Evolutionary conservation across 305 asterid species (phyloP), one percentile per base, ranked within the genome.

Genomic region (Fraxinus sp.): DNA sequence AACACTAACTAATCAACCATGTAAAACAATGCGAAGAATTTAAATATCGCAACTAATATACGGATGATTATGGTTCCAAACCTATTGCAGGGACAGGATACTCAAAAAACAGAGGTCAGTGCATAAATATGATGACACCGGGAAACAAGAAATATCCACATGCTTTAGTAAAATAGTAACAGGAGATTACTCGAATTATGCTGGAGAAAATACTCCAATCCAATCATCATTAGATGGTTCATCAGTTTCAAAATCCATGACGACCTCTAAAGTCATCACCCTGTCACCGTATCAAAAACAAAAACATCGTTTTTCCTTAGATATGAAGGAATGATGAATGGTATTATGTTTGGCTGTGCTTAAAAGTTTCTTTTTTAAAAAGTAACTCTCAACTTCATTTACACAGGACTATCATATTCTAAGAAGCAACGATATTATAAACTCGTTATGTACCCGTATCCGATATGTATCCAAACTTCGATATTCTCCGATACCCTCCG

Each of bases 201-300:
- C 89, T 0, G 89, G 91, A 46, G 90, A 85, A 81, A 89, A 89
- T 14, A 89, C 88, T 35, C 89, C 91, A 62, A 89, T 35, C 91
- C 91, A 89, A 75, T 89, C 91, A 64, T 87, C 85, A 13, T 59
- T 41, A 5, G 89, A 82, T 5, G 89, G 91, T 39, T 89, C 76
- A 18, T 87, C 81, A n/a, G 84, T 80, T 55, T 20, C 7, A 49
- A 89, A 79, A 3, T 78, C 80, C 79, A 87, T 76, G 3, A 80
- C 78, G 33, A 89, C 83, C 91, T 89, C 89, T 39, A 41, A 41
- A 41, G 14, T 8, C 5, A 16, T 82, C 86, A 59, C 84, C 86
- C 87, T 83, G 77, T 33, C 4, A 81, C 72, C 62, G 62, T 28
- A 33, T 35, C 0, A 7, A 78, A 64, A 78, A 59, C 18, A 57